Conservation (phyloP, 2,329 filamentous ascomycete species). For the Triangularia setosa region DNA sequence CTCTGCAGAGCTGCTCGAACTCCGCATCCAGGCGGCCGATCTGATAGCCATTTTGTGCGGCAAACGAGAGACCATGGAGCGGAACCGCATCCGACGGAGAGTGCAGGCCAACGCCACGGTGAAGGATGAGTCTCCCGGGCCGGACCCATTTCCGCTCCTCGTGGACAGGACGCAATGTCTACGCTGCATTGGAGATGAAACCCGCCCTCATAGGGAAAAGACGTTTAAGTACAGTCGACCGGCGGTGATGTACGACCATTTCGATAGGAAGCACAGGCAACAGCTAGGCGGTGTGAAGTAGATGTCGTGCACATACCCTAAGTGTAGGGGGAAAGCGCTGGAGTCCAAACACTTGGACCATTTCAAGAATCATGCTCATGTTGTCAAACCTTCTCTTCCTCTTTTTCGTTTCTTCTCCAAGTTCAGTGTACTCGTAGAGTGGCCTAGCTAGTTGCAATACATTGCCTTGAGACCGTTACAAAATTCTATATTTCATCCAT, state of each 20-base stretch:
- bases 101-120: slow-evolving; percentile 1
- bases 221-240: too few species aligned
- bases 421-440: too few species aligned
- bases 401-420: too few species aligned
- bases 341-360: slow-evolving; percentile 7
- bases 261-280: slow-evolving; percentile 4
- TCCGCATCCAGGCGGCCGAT: slow-evolving; percentile 14
- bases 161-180: slow-evolving; percentile 14
- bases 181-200: slow-evolving; percentile 14
- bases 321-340: slow-evolving; percentile 4
- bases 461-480: too few species aligned
- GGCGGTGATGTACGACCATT: too few species aligned
- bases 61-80: too few species aligned
- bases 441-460: too few species aligned
- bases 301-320: slow-evolving; percentile 3
- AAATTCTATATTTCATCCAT: too few species aligned
- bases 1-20: slow-evolving; percentile 10
- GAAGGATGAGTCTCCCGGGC: slow-evolving; percentile 13
- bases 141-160: slow-evolving; percentile 15
- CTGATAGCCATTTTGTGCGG: too few species aligned
- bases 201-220: slow-evolving; percentile 9
- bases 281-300: background rate
- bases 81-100: too few species aligned
- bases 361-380: too few species aligned
- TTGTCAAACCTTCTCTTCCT: too few species aligned